Evolutionary conservation across 139 green algal species (phyloP), one percentile per base, ranked within the genome.

Genomic region (Picochlorum sp.): DNA sequence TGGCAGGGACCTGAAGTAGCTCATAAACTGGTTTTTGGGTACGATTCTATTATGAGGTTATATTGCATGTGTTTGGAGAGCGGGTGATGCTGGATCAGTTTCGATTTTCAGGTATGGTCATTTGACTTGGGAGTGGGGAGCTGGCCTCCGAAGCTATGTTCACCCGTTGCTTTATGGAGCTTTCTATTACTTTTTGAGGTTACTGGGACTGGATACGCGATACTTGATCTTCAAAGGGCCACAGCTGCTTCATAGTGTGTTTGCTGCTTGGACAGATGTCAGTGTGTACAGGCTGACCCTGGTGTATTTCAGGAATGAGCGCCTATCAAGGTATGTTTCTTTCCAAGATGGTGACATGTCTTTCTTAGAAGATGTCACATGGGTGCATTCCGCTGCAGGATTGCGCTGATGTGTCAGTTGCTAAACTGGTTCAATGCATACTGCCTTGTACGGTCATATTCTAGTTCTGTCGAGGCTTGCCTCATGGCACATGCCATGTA

Each of bases 71-170:
- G 9, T 49, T 30, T 30, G 28, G 4, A 30, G 28, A 30, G 23
- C 23, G 1, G 50, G 8, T 20, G 34, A 41, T 41, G 34, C 34
- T 9, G 8, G 2, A 41, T 41, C 34, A 10, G 31, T 30, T 26
- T 41, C 18, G 44, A 30, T 5, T 7, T 63, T 23, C 64, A 84
- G 77, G 18, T 89, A 91, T 60, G 84, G 84, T 15, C 69, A 86
- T 52, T 61, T 81, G 18, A 91, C 84, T 0, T 91, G 84, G 84
- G 84, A 91, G 58, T 91, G 84, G 84, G 64, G 50, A 9, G 79
- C 62, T 2, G 82, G 74, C 4, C 30, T 85, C 15, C 73, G 78
- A n/a, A 68, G 66, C 62, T 86, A 76, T 44, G n/a, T 60, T 4
- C 85, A 90, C 72, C 84, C 84, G 4, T 14, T 72, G 6, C n/a